Percentiles rank a stretch among this genome's conserved stretches.
These are phyloP conservation scores for Diaporthe destruens DNA, from an alignment of 2,329 filamentous ascomycete genomes.

Conservation along the genomic window DNA sequence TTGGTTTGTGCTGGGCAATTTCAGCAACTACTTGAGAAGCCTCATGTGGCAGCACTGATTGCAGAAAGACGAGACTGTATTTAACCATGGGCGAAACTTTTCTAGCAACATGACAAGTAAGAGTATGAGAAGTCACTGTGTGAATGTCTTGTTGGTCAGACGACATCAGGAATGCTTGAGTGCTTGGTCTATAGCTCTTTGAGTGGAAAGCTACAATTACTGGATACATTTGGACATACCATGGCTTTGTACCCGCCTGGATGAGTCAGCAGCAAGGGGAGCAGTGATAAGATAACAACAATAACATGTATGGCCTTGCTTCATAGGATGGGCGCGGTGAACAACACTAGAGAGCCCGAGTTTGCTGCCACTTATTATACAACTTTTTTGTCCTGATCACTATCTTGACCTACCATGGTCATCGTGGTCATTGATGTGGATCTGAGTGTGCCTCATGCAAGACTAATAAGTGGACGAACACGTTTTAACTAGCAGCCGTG, in stretches of 20 bases:
- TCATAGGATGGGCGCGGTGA: neutral
- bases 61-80: neutral
- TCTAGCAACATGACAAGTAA: no score
- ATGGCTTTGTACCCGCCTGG: neutral
- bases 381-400: neutral
- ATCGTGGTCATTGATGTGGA: neutral
- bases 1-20: neutral
- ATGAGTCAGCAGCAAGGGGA: neutral
- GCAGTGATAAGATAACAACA: conserved; percentile 7
- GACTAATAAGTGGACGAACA: conserved; percentile 6
- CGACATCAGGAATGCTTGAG: no score
- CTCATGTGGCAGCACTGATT: neutral
- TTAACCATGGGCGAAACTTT: no score
- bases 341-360: neutral
- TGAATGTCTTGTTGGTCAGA: no score
- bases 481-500: conserved; percentile 7
- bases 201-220: no score
- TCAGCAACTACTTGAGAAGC: neutral
- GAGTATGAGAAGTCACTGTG: no score
- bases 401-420: neutral
- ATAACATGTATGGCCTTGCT: neutral
- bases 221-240: neutral
- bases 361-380: neutral
- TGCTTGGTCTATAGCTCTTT: no score
- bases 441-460: neutral